Base-by-base conservation (phyloP, 345 rosid genomes). In the Brassica carinata region DNA sequence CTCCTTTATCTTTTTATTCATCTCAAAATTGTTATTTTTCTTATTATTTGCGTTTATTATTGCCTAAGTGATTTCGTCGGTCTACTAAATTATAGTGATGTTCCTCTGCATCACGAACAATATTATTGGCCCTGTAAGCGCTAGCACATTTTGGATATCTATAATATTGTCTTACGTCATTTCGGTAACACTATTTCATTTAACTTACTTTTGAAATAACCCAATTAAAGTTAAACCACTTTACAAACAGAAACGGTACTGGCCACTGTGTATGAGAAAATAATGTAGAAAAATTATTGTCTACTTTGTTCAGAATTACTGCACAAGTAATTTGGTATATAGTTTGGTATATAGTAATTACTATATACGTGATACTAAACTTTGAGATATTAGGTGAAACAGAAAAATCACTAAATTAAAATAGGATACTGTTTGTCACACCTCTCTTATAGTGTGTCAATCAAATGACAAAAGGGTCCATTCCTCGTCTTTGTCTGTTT, bases 391-490 rank as follows among this genome's bases (percentile, higher is more conserved):
- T 68, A 67, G 78, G 79, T 74, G 83, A 62, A 74, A 33, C 79
- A n/a, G n/a, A 69, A 80, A 74, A 17, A 69, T 33, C 65, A 62
- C n/a, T n/a, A 69, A 68, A 74, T 69, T 69, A 68, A 74, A 27
- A 57, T 48, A 69, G 83, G 69, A 10, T 11, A 74, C 71, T 80
- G 78, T 79, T 79, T 79, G 77, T 73, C 69, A 67, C 69, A 79
- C 63, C 57, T 79, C 68, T 73, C 38, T 79, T 80, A 80, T 69
- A 62, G 83, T 72, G 67, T 78, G 83, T 80, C 83, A 80, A 80
- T 80, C 79, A 80, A 63, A 69, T 69, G 79, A 69, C 74, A 74
- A 68, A 59, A 36, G 75, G 79, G 79, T 68, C 71, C 79, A 53
- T 79, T 26, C 7, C 64, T 68, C 74, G 83, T 61, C 31, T 62